Base-by-base conservation (phyloP, 164 flowering plant species). In the Vitis riparia region DNA sequence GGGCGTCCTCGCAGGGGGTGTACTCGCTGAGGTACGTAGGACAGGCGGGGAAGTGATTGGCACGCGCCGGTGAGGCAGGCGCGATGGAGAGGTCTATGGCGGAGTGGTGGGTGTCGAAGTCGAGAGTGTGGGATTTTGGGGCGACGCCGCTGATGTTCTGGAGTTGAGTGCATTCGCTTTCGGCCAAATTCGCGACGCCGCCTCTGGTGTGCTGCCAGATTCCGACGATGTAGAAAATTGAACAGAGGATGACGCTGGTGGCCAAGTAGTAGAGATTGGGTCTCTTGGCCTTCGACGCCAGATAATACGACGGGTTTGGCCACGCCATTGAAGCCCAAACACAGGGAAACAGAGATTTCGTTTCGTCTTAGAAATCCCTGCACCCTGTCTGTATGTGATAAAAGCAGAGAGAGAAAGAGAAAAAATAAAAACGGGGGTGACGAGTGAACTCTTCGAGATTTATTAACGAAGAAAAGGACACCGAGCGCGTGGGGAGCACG, bases 1-100 rank as follows among this genome's bases (percentile, higher is more conserved):
- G 14, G 10, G 61, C 69, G 82, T 92, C 96, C 69, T 89, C 86
- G 75, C 99, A 95, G 4, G 99, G 99, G 3, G 97, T 89, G 87
- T 91, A 85, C 74, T 95, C 99, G 62, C 80, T 72, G 69, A 78
- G 75, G 30, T 72, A 69, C 2, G 77, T n/a, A 50, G 71, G 81
- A 69, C 99, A 95, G 1, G 89, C 69, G 0, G 92, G 91, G 78
- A 81, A 62, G 60, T 79, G 68, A 8, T 14, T 8, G 1, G 11
- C 74, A 62, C 72, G 77, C 70, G 76, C 79, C 65, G 30, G 69
- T 48, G 69, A 49, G 4, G 74, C 16, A 3, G 71, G 66, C 0
- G 66, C 47, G 67, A 48, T 8, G 30, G 63, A 32, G 49, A 55
- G 75, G 62, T 57, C 76, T 5, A 72, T 81, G 3, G 87, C 78